Percentiles rank a stretch among this genome's conserved stretches.
Evolutionary conservation across 805 yeast species (phyloP).

Genomic region (Sporopachydermia quercuum): DNA sequence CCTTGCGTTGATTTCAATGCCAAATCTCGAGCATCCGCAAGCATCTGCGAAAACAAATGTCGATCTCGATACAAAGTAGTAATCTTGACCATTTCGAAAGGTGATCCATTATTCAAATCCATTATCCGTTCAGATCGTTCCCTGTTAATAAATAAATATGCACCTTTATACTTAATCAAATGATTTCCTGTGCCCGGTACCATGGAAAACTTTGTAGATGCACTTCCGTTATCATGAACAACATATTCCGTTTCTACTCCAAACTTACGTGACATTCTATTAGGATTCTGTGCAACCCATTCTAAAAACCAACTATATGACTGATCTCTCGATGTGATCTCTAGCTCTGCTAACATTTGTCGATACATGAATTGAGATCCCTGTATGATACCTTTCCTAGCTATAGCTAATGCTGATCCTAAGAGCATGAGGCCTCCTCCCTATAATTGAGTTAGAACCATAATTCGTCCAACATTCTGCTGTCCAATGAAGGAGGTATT

Average conservation of each 20-base stretch:
- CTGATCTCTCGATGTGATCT: slow-evolving; percentile 85
- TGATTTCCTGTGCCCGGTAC: slow-evolving; percentile 98
- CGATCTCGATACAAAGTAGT: slow-evolving; percentile 83
- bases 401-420: slow-evolving; percentile 77
- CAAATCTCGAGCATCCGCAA: slow-evolving; percentile 70
- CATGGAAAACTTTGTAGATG: slow-evolving; percentile 70
- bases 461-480: no score
- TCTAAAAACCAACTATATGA: slow-evolving; percentile 90
- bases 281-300: slow-evolving; percentile 84
- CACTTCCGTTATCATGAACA: slow-evolving; percentile 88
- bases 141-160: slow-evolving; percentile 75
- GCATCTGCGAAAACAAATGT: slow-evolving; percentile 46
- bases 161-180: slow-evolving; percentile 69
- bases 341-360: slow-evolving; percentile 79
- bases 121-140: slow-evolving; percentile 82
- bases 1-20: slow-evolving; percentile 81
- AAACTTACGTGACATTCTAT: slow-evolving; percentile 65
- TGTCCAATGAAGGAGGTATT: no score
- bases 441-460: no score
- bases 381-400: slow-evolving; percentile 52
- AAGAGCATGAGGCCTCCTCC: slow-evolving; percentile 95
- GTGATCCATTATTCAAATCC: slow-evolving; percentile 82
- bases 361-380: slow-evolving; percentile 59
- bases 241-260: slow-evolving; percentile 77
- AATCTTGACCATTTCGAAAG: slow-evolving; percentile 89